Evolutionary conservation across 2,329 filamentous ascomycete genomes (phyloP).

Genomic region (Amauroascus niger): DNA sequence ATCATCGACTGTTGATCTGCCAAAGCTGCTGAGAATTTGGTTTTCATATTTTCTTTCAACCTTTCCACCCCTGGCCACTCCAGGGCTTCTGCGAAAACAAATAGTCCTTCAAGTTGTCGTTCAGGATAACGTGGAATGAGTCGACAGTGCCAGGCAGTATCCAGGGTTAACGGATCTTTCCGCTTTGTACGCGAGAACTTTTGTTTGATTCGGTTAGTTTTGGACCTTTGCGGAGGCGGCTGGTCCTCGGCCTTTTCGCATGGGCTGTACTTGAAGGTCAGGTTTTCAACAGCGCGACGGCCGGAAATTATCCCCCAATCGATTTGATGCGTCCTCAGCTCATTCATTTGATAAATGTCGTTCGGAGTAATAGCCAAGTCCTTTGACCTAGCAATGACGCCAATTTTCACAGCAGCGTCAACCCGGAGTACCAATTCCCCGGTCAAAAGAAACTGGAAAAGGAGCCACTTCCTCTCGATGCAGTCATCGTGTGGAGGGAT

Average conservation of each 20-base stretch:
- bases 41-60: constrained; percentile 30
- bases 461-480: constrained; percentile 43
- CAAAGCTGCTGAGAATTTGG: constrained; percentile 27
- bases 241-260: not conserved
- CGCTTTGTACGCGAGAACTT: constrained; percentile 5
- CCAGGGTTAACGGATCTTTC: not conserved
- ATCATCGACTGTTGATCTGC: constrained; percentile 8
- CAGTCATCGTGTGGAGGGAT: constrained; percentile 21
- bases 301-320: constrained; percentile 49
- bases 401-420: constrained; percentile 39
- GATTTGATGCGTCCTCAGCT: constrained; percentile 42
- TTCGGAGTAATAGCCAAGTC: constrained; percentile 35
- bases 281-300: constrained; percentile 44
- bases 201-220: not conserved
- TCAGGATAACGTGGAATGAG: constrained; percentile 30
- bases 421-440: constrained; percentile 47
- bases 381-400: constrained; percentile 32
- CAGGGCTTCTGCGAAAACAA: constrained; percentile 43
- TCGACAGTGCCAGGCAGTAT: constrained; percentile 28
- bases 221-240: not conserved
- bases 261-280: constrained; percentile 31
- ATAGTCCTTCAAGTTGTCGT: constrained; percentile 42
- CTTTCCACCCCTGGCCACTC: constrained; percentile 41
- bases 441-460: constrained; percentile 47
- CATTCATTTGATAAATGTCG: constrained; percentile 40